Evolutionary conservation across 2,329 filamentous ascomycete species (phyloP), one percentile per base, ranked within the genome.

Genomic region (Dactylellina leptospora): DNA sequence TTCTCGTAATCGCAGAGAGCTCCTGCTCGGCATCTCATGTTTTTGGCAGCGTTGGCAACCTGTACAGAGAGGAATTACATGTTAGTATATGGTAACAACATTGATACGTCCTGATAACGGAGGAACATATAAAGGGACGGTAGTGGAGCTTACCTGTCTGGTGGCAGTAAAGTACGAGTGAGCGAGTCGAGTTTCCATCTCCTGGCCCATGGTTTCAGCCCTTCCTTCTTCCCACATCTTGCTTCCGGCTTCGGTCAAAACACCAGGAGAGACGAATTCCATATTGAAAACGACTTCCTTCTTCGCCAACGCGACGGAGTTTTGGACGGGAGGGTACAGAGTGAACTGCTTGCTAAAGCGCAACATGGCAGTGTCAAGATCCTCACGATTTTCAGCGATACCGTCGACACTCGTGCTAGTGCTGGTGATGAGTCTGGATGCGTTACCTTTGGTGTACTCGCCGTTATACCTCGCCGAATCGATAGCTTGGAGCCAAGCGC

Each of bases 1-100:
- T 73, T 73, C 28, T 73, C 69, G 16, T 73, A 73, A 48, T 73
- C 69, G 48, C 69, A 73, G 48, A 73, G 69, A 38, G 69, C 69
- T 28, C 69, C 69, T 16, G 69, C 69, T 44, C 69, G 61, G 42
- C 69, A 73, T 55, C 56, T 53, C 22, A 68, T 48, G 13, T 18
- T 68, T 55, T 73, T 73, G 38, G 69, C 69, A n/a, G 61, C 53
- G 3, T 55, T 68, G 27, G 69, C 69, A 2, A 73, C 40, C 69
- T 73, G 22, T 45, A 45, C 42, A 16, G 16, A 38, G 42, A 40
- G 16, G 30, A 30, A 27, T 33, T 42, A 25, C 38, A 53, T 58
- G 58, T 71, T 71, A 71, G 66, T 27, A 62, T 59, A 27, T 48
- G 28, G 51, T 60, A 60, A 53, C 38, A 42, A 11, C 4, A 22